Evolutionary conservation across 139 green algal genomes (phyloP), one percentile per base, ranked within the genome.

Genomic region (Spirogloea muscicola): DNA sequence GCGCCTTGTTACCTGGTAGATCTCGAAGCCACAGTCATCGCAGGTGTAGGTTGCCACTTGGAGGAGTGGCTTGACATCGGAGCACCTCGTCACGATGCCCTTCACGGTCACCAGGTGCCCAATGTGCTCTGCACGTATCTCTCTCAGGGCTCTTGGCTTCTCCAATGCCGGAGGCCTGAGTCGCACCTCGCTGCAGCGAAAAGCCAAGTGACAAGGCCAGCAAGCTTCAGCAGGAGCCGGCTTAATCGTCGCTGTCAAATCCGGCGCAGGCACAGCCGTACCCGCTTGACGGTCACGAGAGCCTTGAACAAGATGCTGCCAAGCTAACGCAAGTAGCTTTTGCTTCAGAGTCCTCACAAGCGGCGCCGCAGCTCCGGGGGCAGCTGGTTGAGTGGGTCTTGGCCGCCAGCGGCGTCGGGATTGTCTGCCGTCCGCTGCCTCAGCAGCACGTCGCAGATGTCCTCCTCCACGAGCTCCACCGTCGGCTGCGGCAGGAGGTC

Each of bases 1-100:
- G 21, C 21, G 21, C 46, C 21, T 86, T 66, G n/a, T 6, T 82
- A 96, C 90, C 86, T 98, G 93, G 84, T 95, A 98, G n/a, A 95
- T 86, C 83, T 98, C 91, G 58, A 87, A 90, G 2, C 91, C 93
- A 21, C 81, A 91, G 39, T 91, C 85, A 42, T 89, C 84, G 80
- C 97, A 95, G 13, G 93, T 90, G 86, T 98, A 98, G 0, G 93
- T 95, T 21, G 93, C 91, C 25, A 98, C 93, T 1, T 82, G 77
- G 1, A 97, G 76, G 75, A 95, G 66, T 0, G 94, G 94, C 76
- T 94, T 94, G 36, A 98, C 94, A 65, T 98, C 94, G 2, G 86
- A 93, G 16, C 93, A 85, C 43, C 95, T 86, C 0, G 91, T 96
- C 13, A 97, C 85, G 1, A 98, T 91, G 37, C 94, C 94, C 85